These are phyloP conservation scores for Arxiozyma slooffiae DNA, from an alignment of 1,139 yeast genomes.

Conservation along the genomic window DNA sequence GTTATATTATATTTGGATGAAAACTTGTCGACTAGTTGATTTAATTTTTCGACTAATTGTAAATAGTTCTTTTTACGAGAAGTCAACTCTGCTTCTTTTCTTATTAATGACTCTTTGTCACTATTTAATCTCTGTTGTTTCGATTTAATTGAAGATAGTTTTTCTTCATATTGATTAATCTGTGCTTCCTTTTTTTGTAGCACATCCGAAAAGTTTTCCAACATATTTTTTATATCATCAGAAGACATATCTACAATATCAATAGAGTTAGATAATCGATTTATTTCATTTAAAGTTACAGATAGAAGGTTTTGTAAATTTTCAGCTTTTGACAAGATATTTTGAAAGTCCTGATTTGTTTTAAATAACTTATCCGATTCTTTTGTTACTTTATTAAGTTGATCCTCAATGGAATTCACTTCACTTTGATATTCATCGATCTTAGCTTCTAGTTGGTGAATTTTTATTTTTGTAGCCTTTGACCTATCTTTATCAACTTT, in stretches of 20 bases:
- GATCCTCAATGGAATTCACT: slow-evolving; percentile 40
- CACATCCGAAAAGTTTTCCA: slow-evolving; percentile 45
- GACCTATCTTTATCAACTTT: slow-evolving; percentile 69
- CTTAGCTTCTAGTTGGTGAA: slow-evolving; percentile 37
- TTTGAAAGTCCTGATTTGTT: slow-evolving; percentile 74
- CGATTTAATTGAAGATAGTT: slow-evolving; percentile 15
- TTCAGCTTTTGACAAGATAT: slow-evolving; percentile 54
- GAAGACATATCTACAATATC: slow-evolving; percentile 40
- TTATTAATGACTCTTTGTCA: slow-evolving; percentile 36
- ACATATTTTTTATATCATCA: slow-evolving; percentile 40
- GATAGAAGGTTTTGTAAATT: slow-evolving; percentile 42
- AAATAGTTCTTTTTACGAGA: slow-evolving; percentile 1
- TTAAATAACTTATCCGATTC: slow-evolving; percentile 60
- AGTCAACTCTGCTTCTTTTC: slow-evolving; percentile 44
- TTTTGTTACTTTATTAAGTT: slow-evolving; percentile 45
- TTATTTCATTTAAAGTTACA: slow-evolving; percentile 41
- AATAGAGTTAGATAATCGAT: slow-evolving; percentile 39
- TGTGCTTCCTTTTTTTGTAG: slow-evolving; percentile 34
- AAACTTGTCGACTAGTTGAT: not conserved
- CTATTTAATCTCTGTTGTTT: slow-evolving; percentile 11
- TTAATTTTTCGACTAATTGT: slow-evolving; percentile 2
- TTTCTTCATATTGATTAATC: slow-evolving; percentile 20
- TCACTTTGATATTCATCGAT: slow-evolving; percentile 42
- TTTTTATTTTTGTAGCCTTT: slow-evolving; percentile 41
- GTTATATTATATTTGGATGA: not conserved